A percentile compares a stretch with the other conserved stretches of the same genome.
Evolutionary conservation across 1,139 yeast genomes (phyloP).

Genomic region (Protomyces gravidus): DNA sequence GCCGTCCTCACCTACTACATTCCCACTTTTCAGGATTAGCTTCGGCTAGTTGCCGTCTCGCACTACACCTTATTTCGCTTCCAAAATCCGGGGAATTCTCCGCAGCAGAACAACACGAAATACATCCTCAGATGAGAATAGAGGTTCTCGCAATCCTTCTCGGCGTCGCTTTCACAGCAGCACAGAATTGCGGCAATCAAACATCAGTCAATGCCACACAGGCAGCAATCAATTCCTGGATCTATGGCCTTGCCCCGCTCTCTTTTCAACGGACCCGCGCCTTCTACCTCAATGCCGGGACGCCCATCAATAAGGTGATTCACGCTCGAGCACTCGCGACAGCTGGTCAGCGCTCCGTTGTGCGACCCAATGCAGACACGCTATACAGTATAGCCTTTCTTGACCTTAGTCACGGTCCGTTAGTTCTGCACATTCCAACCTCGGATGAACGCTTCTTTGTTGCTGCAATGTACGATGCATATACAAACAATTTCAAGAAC

Average conservation of each 20-base stretch:
- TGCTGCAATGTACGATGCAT: constrained; percentile 3
- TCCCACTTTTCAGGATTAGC: constrained; percentile 25
- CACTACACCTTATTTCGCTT: neutral
- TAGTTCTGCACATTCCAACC: neutral
- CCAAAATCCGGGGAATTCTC: too few species aligned
- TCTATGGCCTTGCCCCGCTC: neutral
- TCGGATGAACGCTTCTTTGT: neutral
- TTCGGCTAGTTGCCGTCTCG: neutral
- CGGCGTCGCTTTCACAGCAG: neutral
- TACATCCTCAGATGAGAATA: too few species aligned
- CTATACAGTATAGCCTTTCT: constrained; percentile 1
- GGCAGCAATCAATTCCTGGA: neutral
- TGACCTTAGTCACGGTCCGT: neutral
- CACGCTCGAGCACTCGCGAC: neutral
- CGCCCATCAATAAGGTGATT: neutral
- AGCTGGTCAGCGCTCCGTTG: neutral
- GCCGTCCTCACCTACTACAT: constrained; percentile 35
- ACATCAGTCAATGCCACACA: neutral
- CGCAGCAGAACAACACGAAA: too few species aligned
- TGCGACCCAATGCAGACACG: constrained; percentile 5
- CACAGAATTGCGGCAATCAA: neutral
- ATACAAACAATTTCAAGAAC: neutral
- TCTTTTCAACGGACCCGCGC: neutral
- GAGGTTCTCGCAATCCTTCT: neutral
- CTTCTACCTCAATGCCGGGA: neutral